Evolutionary conservation across 2,329 filamentous ascomycete genomes (phyloP).

Genomic region (Purpureocillium lavendulum): DNA sequence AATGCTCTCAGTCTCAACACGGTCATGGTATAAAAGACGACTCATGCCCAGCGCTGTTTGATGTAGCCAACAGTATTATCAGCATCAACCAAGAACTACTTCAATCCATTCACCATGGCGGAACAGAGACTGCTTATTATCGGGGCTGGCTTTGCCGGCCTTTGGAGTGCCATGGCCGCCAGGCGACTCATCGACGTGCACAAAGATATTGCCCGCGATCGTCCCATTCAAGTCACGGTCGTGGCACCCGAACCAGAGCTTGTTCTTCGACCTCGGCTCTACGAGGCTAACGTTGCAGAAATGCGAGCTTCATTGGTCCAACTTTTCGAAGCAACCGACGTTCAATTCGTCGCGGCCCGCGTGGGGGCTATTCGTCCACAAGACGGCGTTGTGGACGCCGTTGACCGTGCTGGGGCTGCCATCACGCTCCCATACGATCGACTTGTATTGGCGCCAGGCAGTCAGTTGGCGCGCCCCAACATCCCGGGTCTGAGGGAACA

Average conservation of each 20-base stretch:
- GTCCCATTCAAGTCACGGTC: conserved; percentile 18
- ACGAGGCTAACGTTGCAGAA: conserved; percentile 18
- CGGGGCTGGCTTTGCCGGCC: conserved; percentile 25
- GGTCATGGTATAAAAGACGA: too few relatives aligned
- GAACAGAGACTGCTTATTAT: conserved; percentile 11
- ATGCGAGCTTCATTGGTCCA: conserved; percentile 13
- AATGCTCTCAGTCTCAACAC: too few relatives aligned
- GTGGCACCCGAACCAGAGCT: conserved; percentile 22
- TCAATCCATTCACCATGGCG: too few relatives aligned
- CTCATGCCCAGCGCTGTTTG: too few relatives aligned
- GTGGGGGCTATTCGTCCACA: conserved; percentile 2
- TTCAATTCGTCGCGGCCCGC: conserved; percentile 17
- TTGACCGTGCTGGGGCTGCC: background rate
- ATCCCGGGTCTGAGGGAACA: conserved; percentile 21
- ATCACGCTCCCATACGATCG: conserved; percentile 20
- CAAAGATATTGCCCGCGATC: conserved; percentile 1
- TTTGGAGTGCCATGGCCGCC: conserved; percentile 27
- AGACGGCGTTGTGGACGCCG: background rate
- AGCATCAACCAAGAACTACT: too few relatives aligned
- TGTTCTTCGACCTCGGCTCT: conserved; percentile 24
- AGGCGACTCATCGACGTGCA: conserved; percentile 18
- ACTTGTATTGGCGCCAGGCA: conserved; percentile 26
- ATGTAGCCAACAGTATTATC: too few relatives aligned
- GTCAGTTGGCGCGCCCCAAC: conserved; percentile 17
- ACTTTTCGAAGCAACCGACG: conserved; percentile 17